A percentile compares a stretch with the other conserved stretches of the same genome.
These are phyloP conservation scores for Pseudogymnoascus sp. DNA, from an alignment of 2,329 filamentous ascomycete species.

Conservation along the genomic window DNA sequence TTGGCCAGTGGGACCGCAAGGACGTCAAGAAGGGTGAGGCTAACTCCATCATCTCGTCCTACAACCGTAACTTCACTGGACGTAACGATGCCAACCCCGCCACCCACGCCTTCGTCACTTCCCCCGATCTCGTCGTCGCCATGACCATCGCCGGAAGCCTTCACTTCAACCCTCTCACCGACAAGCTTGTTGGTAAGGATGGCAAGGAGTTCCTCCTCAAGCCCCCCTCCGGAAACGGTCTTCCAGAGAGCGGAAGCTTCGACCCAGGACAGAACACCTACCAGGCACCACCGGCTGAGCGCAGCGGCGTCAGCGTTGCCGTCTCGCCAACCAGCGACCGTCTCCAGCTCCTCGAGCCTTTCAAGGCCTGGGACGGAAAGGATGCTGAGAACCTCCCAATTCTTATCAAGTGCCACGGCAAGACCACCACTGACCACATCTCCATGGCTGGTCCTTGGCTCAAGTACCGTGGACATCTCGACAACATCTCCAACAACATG, in stretches of 20 bases:
- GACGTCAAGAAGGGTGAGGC: constrained; percentile 92
- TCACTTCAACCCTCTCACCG: constrained; percentile 91
- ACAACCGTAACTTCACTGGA: constrained; percentile 99
- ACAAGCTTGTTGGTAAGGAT: constrained; percentile 87
- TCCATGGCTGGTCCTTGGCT: constrained; percentile 96
- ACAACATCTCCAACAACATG: constrained; percentile 99
- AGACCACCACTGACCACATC: constrained; percentile 96
- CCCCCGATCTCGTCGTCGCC: constrained; percentile 81
- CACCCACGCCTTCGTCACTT: constrained; percentile 88
- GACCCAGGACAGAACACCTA: constrained; percentile 90
- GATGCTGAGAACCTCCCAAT: constrained; percentile 79
- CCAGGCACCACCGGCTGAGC: constrained; percentile 84
- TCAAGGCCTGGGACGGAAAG: constrained; percentile 85
- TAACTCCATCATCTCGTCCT: constrained; percentile 97
- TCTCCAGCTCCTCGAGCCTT: constrained; percentile 84
- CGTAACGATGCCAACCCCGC: constrained; percentile 95
- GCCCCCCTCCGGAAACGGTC: constrained; percentile 69
- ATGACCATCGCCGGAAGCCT: constrained; percentile 75
- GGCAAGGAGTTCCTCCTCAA: constrained; percentile 92
- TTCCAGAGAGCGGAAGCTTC: constrained; percentile 67
- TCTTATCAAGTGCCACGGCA: constrained; percentile 91
- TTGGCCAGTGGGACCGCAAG: constrained; percentile 89
- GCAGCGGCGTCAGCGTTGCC: constrained; percentile 62
- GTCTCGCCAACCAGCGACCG: constrained; percentile 88
- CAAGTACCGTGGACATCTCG: constrained; percentile 96